These are phyloP conservation scores for Leucoagaricus sp. DNA, from an alignment of 1,284 basidiomycete species.

Conservation along the genomic window DNA sequence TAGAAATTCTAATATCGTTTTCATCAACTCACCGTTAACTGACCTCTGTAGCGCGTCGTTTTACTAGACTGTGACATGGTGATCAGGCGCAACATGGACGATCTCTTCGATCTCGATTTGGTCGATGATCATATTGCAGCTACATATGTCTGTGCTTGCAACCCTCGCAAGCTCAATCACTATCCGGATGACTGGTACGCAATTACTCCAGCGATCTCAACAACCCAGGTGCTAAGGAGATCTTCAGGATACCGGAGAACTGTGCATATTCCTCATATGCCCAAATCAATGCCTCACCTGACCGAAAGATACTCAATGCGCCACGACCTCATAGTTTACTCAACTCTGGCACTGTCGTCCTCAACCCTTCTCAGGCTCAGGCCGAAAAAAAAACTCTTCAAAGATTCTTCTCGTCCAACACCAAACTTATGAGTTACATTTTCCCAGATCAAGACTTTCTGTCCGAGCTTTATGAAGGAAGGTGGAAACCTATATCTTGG, in stretches of 20 bases:
- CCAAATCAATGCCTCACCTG: slow-evolving; percentile 51
- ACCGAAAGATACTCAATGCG: slow-evolving; percentile 46
- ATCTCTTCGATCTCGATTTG: slow-evolving; percentile 76
- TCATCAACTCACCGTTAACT: background rate
- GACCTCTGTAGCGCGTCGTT: slow-evolving; percentile 64
- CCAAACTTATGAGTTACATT: slow-evolving; percentile 67
- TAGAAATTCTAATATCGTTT: slow-evolving; percentile 25
- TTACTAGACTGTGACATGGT: slow-evolving; percentile 94
- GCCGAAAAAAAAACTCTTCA: slow-evolving; percentile 54
- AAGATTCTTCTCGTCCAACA: slow-evolving; percentile 67
- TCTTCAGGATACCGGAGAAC: slow-evolving; percentile 80
- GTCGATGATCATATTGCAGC: slow-evolving; percentile 80
- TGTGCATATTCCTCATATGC: slow-evolving; percentile 78
- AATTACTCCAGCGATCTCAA: too few species aligned
- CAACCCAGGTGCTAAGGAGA: too few species aligned
- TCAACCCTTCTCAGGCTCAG: slow-evolving; percentile 71
- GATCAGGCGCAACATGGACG: slow-evolving; percentile 87
- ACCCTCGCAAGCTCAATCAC: slow-evolving; percentile 80
- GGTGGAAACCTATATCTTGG: slow-evolving; percentile 76
- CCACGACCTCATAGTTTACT: slow-evolving; percentile 79
- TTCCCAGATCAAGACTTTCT: slow-evolving; percentile 96
- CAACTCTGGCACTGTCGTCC: slow-evolving; percentile 88
- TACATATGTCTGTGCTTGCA: slow-evolving; percentile 90
- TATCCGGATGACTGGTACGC: slow-evolving; percentile 90
- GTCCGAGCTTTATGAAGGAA: slow-evolving; percentile 76